Evolutionary conservation across 306 rosid species (phyloP).

Genomic region (Corylus heterophylla): DNA sequence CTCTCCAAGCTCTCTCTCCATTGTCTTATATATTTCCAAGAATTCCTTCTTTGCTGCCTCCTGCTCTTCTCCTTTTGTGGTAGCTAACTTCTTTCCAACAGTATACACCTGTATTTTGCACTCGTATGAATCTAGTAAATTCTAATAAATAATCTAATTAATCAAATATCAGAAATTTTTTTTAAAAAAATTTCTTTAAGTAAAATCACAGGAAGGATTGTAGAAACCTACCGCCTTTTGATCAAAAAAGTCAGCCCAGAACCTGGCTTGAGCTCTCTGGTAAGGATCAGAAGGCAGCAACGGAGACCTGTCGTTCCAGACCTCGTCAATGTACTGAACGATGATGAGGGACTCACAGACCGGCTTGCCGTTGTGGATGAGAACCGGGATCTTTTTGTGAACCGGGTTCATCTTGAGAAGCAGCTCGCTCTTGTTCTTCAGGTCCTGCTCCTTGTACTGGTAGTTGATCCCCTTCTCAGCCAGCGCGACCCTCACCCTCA

Average conservation of each 20-base stretch:
- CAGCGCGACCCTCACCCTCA: constrained; percentile 36
- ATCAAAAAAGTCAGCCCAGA: constrained; percentile 43
- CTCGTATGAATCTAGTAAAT: no score
- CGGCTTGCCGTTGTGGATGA: constrained; percentile 51
- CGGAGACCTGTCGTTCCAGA: constrained; percentile 25
- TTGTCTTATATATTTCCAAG: constrained; percentile 30
- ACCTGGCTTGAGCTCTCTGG: constrained; percentile 39
- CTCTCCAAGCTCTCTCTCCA: constrained; percentile 44
- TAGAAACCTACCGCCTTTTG: constrained; percentile 8
- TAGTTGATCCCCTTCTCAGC: constrained; percentile 39
- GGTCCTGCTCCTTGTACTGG: constrained; percentile 29
- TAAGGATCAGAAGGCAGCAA: constrained; percentile 47
- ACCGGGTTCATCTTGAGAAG: constrained; percentile 49
- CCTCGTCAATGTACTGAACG: constrained; percentile 33
- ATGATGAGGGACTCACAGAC: constrained; percentile 39
- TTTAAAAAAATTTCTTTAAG: no score
- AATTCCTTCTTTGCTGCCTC: constrained; percentile 39
- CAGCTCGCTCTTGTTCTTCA: constrained; percentile 44
- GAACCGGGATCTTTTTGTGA: constrained; percentile 53
- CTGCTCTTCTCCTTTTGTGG: constrained; percentile 21
- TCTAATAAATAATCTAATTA: no score
- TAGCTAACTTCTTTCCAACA: constrained; percentile 21
- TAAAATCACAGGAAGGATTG: no score
- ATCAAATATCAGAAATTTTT: no score
- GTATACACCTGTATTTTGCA: constrained; percentile 25